Evolutionary conservation across 2,329 filamentous ascomycete genomes (phyloP), one percentile per base, ranked within the genome.

Genomic region (Aspergillus neotritici): DNA sequence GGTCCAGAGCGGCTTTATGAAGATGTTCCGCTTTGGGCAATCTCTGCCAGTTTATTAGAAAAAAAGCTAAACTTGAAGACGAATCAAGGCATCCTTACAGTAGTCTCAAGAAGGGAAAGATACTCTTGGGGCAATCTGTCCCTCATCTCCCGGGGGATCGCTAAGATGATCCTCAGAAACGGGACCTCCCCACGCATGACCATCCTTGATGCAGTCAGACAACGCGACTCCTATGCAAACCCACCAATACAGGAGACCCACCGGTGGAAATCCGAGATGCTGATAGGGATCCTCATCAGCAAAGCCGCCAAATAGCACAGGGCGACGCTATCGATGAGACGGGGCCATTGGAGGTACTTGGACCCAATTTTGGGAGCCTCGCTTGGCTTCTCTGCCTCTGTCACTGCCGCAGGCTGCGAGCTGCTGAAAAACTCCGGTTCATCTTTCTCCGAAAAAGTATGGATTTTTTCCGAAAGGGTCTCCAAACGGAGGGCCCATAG

Each of bases 241-340:
- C 16, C 12, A 38, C 7, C 5, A 8, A 25, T 9, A 25, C 21
- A 8, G 21, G 5, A 9, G 9, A 25, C 56, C 42, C 61, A 73
- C 69, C 61, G 60, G 49, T 75, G 75, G 10, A 97, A 65, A 51
- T 94, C 86, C 9, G 81, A 83, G 6, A 91, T 70, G 15, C 82
- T 80, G n/a, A 87, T 74, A 0, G 90, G 88, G 43, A 93, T 72
- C 43, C 84, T 80, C 53, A 95, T 72, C 17, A 95, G 71, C 35
- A 93, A 57, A 31, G 81, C 81, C 1, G 81, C 90, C 29, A 96
- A 66, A 67, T 96, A 96, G 59, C 86, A 89, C 9, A 95, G 63
- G 1, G 75, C 82, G 40, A 97, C 66, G 0, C 84, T 84, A 53
- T 95, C 90, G 33, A 86, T 69, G 30, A 94, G 69, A 40, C 71